A percentile compares a stretch with the other conserved stretches of the same genome.
These are phyloP conservation scores for Podospora didyma DNA, from an alignment of 495 filamentous ascomycete species.

Conservation along the genomic window DNA sequence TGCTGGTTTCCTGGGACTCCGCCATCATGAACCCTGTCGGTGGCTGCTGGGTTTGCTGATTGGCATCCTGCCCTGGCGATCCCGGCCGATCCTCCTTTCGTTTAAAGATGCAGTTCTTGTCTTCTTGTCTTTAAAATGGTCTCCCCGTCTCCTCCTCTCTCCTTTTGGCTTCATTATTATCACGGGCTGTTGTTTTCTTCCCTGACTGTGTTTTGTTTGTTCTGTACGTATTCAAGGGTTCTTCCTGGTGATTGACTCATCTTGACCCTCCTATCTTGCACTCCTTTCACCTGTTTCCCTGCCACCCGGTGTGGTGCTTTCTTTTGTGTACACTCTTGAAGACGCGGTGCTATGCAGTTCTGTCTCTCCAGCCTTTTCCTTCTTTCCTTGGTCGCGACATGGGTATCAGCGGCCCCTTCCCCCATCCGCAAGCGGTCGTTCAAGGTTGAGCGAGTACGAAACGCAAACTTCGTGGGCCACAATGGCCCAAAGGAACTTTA, in stretches of 20 bases:
- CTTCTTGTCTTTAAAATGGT: background rate
- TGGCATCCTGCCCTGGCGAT: background rate
- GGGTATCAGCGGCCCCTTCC: slow-evolving; percentile 38
- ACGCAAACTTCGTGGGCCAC: slow-evolving; percentile 43
- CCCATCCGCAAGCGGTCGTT: slow-evolving; percentile 46
- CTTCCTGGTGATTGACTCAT: slow-evolving; percentile 22
- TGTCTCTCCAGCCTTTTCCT: slow-evolving; percentile 32
- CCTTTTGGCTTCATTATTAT: background rate
- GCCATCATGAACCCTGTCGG: no score
- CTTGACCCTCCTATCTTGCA: slow-evolving; percentile 20
- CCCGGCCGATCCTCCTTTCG: background rate
- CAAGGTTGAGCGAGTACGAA: slow-evolving; percentile 56
- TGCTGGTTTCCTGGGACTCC: no score
- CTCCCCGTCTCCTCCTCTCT: no score
- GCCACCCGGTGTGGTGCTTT: slow-evolving; percentile 22
- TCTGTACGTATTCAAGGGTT: background rate
- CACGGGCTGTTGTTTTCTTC: background rate
- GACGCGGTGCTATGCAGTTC: slow-evolving; percentile 25
- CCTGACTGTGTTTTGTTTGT: slow-evolving; percentile 9
- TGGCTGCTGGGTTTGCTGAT: no score
- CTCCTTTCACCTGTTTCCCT: slow-evolving; percentile 20
- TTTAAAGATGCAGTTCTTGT: background rate
- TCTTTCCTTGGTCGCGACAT: slow-evolving; percentile 35
- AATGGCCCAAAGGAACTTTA: slow-evolving; percentile 55
- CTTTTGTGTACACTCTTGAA: background rate